These are phyloP conservation scores for Russula vinacea DNA, from an alignment of 768 basidiomycete genomes.

Conservation along the genomic window DNA sequence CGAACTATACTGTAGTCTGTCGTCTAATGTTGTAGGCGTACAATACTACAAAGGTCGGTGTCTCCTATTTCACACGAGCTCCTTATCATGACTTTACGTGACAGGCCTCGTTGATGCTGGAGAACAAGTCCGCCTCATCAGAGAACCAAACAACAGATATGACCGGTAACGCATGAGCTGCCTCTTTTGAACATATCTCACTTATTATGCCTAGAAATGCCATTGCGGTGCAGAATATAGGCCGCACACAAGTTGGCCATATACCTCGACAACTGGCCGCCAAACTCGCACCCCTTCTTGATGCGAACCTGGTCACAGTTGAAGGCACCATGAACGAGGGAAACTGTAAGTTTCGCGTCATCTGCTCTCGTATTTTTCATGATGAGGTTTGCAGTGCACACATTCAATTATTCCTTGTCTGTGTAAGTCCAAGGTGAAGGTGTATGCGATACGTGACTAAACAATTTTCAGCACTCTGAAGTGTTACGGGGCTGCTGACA, in stretches of 20 bases:
- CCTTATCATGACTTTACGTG: background rate
- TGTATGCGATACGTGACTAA: background rate
- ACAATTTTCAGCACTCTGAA: constrained; percentile 52
- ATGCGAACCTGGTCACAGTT: constrained; percentile 56
- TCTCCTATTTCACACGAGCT: constrained; percentile 1
- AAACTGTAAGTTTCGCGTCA: constrained; percentile 47
- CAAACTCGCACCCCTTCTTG: constrained; percentile 69
- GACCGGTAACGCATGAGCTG: constrained; percentile 49
- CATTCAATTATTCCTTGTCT: constrained; percentile 52
- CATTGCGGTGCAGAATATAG: constrained; percentile 79
- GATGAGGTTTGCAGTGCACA: constrained; percentile 38
- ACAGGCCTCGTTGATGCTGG: constrained; percentile 74
- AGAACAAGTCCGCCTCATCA: constrained; percentile 66
- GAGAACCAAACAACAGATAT: constrained; percentile 65
- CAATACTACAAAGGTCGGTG: constrained; percentile 71
- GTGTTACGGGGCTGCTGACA: constrained; percentile 67
- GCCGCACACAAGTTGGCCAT: constrained; percentile 74
- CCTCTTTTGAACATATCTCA: background rate
- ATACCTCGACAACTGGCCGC: constrained; percentile 57
- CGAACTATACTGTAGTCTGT: constrained; percentile 62
- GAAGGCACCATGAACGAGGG: constrained; percentile 72
- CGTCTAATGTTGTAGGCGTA: constrained; percentile 71
- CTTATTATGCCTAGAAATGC: constrained; percentile 52
- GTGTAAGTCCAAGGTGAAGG: constrained; percentile 46
- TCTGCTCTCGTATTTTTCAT: constrained; percentile 5